Base-by-base conservation (phyloP, 2,329 filamentous ascomycete species). In the Venturia pyrina region DNA sequence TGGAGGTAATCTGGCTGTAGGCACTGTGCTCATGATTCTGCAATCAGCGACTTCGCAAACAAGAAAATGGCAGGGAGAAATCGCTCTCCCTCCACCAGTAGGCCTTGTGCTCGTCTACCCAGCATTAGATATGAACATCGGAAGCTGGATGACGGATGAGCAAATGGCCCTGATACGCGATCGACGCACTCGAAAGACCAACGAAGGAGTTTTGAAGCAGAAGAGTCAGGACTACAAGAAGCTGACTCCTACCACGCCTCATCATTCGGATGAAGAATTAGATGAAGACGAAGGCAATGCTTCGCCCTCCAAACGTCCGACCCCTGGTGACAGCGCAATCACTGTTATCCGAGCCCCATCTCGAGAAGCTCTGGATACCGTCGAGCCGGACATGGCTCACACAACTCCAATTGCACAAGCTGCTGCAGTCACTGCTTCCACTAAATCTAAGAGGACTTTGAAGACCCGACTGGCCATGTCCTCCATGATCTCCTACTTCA, bases 81-180 rank as follows among this genome's bases (percentile, higher is more conserved):
- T 78, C 24, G 80, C 73, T n/a, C 74, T 86, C 2, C 80, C 96
- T 6, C 89, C 92, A 0, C 95, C 95, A 0, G 89, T 90, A 64
- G 93, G 92, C 0, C 77, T 98, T 8, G 82, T 98, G 0, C 82
- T 96, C 62, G 87, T 96, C 67, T 99, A 99, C 72, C 95, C 95
- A 0, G 88, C 89, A 0, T 79, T 99, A 67, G 95, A 98, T 72
- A 92, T 98, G 89, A 97, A 96, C 72, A 98, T 98, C 69, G 91
- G 91, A 46, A 97, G 93, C 75, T 99, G 95, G 95, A 98, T 99
- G 93, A 93, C 91, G 0, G 93, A 98, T 71, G 93, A 98, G 75
- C 93, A 99, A 74, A 96, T 98, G 91, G 87, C 91, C 0, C 79
- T 99, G 68, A 96, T 99, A 69, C 88, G 91, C 69, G 93, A 96